Percentiles rank a stretch among this genome's conserved stretches.
These are phyloP conservation scores for Trichoderma aggressivum DNA, from an alignment of 2,329 filamentous ascomycete species.

Conservation along the genomic window DNA sequence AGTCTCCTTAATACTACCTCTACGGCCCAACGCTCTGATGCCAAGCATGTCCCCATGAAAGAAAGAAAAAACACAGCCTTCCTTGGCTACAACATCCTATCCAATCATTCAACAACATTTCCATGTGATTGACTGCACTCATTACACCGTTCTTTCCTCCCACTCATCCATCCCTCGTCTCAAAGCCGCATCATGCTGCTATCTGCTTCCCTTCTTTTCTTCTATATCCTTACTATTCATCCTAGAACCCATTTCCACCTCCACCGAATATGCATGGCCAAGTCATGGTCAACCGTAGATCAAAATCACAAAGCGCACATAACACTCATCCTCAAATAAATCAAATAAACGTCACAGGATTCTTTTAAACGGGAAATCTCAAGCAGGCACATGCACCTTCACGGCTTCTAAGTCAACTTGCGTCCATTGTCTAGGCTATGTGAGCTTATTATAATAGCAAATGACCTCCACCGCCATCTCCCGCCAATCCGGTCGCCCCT, in stretches of 20 bases:
- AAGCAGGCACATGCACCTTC: not conserved
- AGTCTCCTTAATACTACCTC: not conserved
- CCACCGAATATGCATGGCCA: not conserved
- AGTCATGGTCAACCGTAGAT: not conserved
- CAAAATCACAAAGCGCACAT: not conserved
- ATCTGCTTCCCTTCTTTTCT: not conserved
- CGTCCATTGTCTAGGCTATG: constrained; percentile 9
- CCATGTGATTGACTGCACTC: not conserved
- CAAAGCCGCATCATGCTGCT: not conserved
- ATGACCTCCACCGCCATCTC: constrained; percentile 34
- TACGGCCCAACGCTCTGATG: not conserved
- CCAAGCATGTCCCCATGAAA: not conserved
- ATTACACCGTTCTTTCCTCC: not conserved
- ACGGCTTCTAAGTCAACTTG: not conserved
- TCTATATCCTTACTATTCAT: not conserved
- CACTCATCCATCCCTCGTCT: not conserved
- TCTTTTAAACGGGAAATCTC: not conserved
- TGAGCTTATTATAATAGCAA: constrained; percentile 15
- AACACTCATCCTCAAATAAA: not conserved
- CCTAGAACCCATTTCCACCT: not conserved
- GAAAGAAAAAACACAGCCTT: not conserved
- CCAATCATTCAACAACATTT: not conserved
- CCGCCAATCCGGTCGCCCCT: constrained; percentile 37
- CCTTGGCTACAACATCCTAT: not conserved
- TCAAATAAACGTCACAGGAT: not conserved